Evolutionary conservation across 2,329 filamentous ascomycete species (phyloP).

Genomic region (Beauveria bassiana): DNA sequence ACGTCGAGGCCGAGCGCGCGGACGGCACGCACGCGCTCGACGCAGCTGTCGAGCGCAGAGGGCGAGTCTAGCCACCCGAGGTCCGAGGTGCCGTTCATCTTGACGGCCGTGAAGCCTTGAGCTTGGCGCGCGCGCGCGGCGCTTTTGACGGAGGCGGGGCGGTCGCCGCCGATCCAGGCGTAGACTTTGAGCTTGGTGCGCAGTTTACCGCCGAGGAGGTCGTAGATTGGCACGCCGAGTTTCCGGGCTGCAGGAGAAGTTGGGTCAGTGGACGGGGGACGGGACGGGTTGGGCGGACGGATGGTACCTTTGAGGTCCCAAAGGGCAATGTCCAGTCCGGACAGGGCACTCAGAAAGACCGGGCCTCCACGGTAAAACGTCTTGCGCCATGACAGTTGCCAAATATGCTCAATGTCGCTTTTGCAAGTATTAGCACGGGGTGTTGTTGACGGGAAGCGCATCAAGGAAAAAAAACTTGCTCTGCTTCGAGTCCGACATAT

Average conservation of each 20-base stretch:
- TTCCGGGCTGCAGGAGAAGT: constrained; percentile 28
- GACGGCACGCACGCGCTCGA: constrained; percentile 61
- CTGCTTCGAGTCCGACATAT: constrained; percentile 60
- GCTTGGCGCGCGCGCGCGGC: constrained; percentile 51
- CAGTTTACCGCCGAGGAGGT: constrained; percentile 68
- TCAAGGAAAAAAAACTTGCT: constrained; percentile 37
- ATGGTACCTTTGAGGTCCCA: constrained; percentile 62
- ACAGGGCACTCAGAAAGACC: constrained; percentile 71
- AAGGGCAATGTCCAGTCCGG: constrained; percentile 70
- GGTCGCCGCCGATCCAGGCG: constrained; percentile 70
- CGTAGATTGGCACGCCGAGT: constrained; percentile 59
- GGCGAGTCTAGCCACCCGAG: constrained; percentile 71
- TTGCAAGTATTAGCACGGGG: too few relatives aligned
- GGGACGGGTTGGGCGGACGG: too few relatives aligned
- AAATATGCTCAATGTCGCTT: constrained; percentile 73
- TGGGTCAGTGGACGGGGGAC: too few relatives aligned
- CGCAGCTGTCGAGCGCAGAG: constrained; percentile 49
- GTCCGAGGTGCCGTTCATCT: constrained; percentile 76
- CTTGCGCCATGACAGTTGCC: constrained; percentile 64
- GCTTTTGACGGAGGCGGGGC: constrained; percentile 56
- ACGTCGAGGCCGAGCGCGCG: constrained; percentile 64
- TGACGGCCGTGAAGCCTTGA: constrained; percentile 60
- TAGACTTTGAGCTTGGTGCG: constrained; percentile 64
- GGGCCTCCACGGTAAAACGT: constrained; percentile 73
- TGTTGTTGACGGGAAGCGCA: background rate